A percentile compares a stretch with the other conserved stretches of the same genome.
These are phyloP conservation scores for Hemileccinum rubropunctum DNA, from an alignment of 768 basidiomycete species.

Conservation along the genomic window DNA sequence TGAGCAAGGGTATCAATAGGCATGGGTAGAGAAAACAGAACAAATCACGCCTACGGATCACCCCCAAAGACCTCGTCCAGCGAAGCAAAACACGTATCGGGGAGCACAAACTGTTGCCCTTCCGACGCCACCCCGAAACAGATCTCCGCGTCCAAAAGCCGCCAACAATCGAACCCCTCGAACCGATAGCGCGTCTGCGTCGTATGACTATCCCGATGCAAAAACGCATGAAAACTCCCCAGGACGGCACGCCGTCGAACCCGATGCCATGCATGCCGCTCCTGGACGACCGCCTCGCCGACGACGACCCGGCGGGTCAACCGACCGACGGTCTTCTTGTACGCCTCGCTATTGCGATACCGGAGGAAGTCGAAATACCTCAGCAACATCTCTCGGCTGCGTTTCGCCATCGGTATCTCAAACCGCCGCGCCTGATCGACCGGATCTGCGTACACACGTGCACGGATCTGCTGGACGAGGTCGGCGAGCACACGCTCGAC, in stretches of 20 bases:
- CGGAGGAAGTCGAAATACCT: slow-evolving; percentile 55
- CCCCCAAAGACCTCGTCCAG: slow-evolving; percentile 46
- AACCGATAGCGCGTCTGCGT: slow-evolving; percentile 7
- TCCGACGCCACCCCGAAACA: slow-evolving; percentile 53
- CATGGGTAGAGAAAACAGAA: not conserved
- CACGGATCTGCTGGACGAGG: slow-evolving; percentile 32
- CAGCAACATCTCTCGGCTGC: slow-evolving; percentile 38
- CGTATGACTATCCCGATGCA: slow-evolving; percentile 12
- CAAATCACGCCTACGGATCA: slow-evolving; percentile 23
- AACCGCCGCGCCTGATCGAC: slow-evolving; percentile 7
- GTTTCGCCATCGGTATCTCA: slow-evolving; percentile 21
- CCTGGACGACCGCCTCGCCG: slow-evolving; percentile 18
- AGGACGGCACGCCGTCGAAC: slow-evolving; percentile 28
- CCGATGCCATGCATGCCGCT: slow-evolving; percentile 26
- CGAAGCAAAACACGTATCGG: slow-evolving; percentile 52
- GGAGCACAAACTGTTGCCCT: slow-evolving; percentile 54
- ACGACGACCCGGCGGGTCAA: slow-evolving; percentile 25
- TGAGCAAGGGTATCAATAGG: slow-evolving; percentile 15
- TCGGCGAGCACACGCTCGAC: slow-evolving; percentile 39
- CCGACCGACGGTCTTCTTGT: slow-evolving; percentile 36
- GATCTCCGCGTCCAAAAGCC: slow-evolving; percentile 46
- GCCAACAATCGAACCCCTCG: slow-evolving; percentile 43
- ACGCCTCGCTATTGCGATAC: slow-evolving; percentile 54
- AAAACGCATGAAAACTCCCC: slow-evolving; percentile 28
- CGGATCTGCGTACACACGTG: not conserved